phyloP scores from a whole-genome alignment of 2,329 filamentous ascomycete species.

The Xenoacremonium recifei region DNA sequence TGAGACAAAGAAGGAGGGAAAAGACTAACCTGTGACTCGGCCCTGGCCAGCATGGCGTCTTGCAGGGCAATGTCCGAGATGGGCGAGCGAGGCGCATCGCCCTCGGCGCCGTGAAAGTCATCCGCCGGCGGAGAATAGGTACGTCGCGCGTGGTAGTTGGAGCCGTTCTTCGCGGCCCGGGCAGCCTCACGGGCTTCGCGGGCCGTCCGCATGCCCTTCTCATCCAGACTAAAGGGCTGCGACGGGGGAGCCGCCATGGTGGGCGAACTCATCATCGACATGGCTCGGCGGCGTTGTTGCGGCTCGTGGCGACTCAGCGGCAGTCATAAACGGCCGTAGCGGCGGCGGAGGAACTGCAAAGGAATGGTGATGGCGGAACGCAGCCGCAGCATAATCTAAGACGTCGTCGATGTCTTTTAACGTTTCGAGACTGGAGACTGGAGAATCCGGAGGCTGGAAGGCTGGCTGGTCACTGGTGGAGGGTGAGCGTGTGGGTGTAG shows the following conservation, averaged over 20 bases:
- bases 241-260: not conserved
- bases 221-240: not conserved
- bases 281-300: too few relatives aligned
- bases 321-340: too few relatives aligned
- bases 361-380: too few relatives aligned
- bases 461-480: too few relatives aligned
- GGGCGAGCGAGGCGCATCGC: conserved; percentile 24
- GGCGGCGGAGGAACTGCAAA: too few relatives aligned
- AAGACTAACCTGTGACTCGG: conserved; percentile 24
- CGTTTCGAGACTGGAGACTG: too few relatives aligned
- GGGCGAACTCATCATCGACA: not conserved
- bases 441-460: too few relatives aligned
- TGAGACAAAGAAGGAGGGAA: not conserved
- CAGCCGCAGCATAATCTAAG: too few relatives aligned
- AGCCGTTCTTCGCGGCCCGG: conserved; percentile 20
- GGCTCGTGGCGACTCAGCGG: too few relatives aligned
- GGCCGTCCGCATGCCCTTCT: conserved; percentile 16
- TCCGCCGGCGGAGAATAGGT: conserved; percentile 24
- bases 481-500: too few relatives aligned
- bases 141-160: conserved; percentile 23
- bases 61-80: conserved; percentile 27
- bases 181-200: conserved; percentile 24
- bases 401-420: too few relatives aligned
- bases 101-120: conserved; percentile 20
- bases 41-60: conserved; percentile 27